Base-by-base conservation (phyloP, 305 asterid species). In the Plantago coronopus region DNA sequence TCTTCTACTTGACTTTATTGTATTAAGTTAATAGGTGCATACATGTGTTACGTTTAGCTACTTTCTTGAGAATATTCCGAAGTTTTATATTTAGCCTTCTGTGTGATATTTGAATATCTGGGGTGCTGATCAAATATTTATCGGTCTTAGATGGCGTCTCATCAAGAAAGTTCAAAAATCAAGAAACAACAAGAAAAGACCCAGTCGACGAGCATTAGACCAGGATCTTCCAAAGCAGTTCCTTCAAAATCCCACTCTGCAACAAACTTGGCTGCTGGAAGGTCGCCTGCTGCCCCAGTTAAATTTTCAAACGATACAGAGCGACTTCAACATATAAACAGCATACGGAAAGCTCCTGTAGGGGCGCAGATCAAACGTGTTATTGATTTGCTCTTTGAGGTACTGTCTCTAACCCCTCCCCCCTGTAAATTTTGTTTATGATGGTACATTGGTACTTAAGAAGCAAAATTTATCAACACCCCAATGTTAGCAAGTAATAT, bases 161-260 rank as follows among this genome's bases (percentile, higher is more conserved):
- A 82, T 63, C 81, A 79, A 51, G 97, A 89, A 9, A 83, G 91
- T 71, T 68, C 76, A 48, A 84, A 57, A 71, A 82, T 78, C 63
- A 79, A 86, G 69, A 83, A 84, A 66, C 98, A 79, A 73, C 98
- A 79, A 73, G 98, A 86, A 78, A 91, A 88, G 73, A 80, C 81
- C 63, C 96, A 85, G 64, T 31, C 85, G 47, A 68, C 77, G 23
- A 82, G 71, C 70, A 77, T 80, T 25, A 88, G 90, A 54, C 67
- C 88, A 20, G 81, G 83, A 29, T 50, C 80, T 29, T 65, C 82
- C 25, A 81, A 70, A 76, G 71, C 68, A 25, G 20, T 72, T n/a
- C 43, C 85, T 62, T 70, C 80, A n/a, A 83, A 75, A 69, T 18
- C 73, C 81, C n/a, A 64, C 80, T 2, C 62, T 42, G 31, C 63